Evolutionary conservation across 2,329 filamentous ascomycete species (phyloP), one percentile per base, ranked within the genome.

Genomic region (Aschersonia sp.): DNA sequence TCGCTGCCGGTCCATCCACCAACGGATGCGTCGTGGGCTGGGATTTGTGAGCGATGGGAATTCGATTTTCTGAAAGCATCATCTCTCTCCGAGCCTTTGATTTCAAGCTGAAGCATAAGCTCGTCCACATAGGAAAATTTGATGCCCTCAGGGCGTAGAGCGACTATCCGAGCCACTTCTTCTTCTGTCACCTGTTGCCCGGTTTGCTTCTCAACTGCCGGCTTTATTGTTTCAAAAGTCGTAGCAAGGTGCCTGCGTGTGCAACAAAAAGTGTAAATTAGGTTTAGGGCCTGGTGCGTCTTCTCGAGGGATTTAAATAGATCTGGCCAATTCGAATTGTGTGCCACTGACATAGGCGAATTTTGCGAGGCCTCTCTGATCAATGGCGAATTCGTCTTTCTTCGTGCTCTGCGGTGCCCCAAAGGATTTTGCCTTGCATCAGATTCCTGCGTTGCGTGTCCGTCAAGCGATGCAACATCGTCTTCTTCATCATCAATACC

Each of bases 211-310:
- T 96, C 87, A 1, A 97, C 90, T 0, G 90, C 78, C 7, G 79
- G 76, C 55, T 82, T 87, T 44, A 98, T 85, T 5, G 84, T 95
- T 12, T 92, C 85, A 54, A 96, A 87, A 0, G 90, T 96, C 0
- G 92, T 97, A 1, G 86, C 81, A 31, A 97, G 74, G 57, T 97
- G 86, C 60, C 94, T 96, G 43, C 92, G 81, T 1, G 90, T 90
- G 60, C 82, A 92, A 67, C 87, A 94, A 60, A 98, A 97, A 0
- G 92, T 97, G 57, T 87, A 95, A 1, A 97, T 87, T 2, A 97
- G 68, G 56, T 95, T 98, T 50, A 98, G 68, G 1, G 92, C 90
- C 51, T 81, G 78, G 61, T 97, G 85, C 0, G 82, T 85, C 60
- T 82, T 81, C 30, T 83, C 79, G 7, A 97, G 72, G 42, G 72